These are phyloP conservation scores for Trichoderma koningiopsis DNA, from an alignment of 2,329 filamentous ascomycete species.

Conservation along the genomic window DNA sequence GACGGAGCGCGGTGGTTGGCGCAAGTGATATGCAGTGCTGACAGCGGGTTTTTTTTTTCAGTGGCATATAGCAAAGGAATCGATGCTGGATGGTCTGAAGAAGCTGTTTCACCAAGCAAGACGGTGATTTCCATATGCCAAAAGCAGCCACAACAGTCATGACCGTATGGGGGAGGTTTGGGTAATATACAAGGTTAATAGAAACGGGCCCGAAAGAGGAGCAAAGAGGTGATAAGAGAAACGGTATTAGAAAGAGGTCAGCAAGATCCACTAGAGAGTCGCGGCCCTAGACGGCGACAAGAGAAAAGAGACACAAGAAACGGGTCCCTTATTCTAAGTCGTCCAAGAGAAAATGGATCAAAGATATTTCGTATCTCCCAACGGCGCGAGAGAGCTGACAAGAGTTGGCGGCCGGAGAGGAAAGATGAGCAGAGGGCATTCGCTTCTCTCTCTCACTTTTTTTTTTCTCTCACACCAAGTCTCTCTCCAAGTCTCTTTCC, in stretches of 20 bases:
- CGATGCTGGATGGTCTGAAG: conserved; percentile 22
- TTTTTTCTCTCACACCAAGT: neutral
- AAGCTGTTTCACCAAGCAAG: conserved; percentile 20
- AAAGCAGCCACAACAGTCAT: conserved; percentile 22
- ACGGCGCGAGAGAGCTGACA: conserved; percentile 1
- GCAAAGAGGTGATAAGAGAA: neutral
- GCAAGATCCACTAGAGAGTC: conserved; percentile 22
- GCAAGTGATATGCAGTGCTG: conserved; percentile 7
- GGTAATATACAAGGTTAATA: neutral
- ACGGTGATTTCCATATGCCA: conserved; percentile 22
- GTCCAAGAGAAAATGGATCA: conserved; percentile 6
- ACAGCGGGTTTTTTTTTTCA: conserved; percentile 1
- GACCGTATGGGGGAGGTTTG: neutral
- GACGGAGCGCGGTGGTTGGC: conserved; percentile 1
- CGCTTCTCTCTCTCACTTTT: neutral
- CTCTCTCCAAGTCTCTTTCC: neutral
- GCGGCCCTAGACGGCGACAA: conserved; percentile 17
- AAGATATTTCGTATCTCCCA: conserved; percentile 14
- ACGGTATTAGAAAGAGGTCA: conserved; percentile 17
- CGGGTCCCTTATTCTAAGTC: conserved; percentile 15
- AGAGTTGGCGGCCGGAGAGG: conserved; percentile 11
- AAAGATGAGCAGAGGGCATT: neutral
- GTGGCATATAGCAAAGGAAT: conserved; percentile 20
- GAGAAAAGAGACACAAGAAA: conserved; percentile 16
- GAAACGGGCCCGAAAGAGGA: conserved; percentile 6